Base-by-base conservation (phyloP, 345 rosid genomes). In the Excoecaria agallocha region DNA sequence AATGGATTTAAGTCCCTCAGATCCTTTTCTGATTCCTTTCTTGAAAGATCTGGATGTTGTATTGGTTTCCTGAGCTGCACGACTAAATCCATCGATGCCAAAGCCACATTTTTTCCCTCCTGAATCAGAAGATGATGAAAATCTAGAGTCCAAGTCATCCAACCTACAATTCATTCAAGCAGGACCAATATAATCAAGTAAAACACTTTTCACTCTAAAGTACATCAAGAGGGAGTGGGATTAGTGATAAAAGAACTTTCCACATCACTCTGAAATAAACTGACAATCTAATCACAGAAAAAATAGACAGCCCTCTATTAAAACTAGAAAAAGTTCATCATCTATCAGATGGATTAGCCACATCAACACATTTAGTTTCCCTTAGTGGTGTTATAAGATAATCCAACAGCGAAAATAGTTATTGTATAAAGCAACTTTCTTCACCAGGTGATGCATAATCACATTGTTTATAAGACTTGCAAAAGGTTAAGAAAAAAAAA, bases 111-210 rank as follows among this genome's bases (percentile, higher is more conserved):
- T n/a, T n/a, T n/a, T n/a, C n/a, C n/a, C n/a, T n/a, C n/a, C n/a
- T n/a, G n/a, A n/a, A n/a, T n/a, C n/a, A n/a, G n/a, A n/a, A n/a
- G n/a, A n/a, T n/a, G 94, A 85, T 3, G 98, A 86, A 59, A 85
- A 76, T 78, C 93, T 86, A 39, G 98, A 91, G 77, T 93, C 98
- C 96, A 93, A 84, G 82, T 92, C 94, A 45, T 95, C 98, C 89
- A 95, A 86, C 91, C 99, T 92, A 82, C 37, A 75, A 79, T 77
- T 70, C 65, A 66, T 8, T 37, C 11, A 66, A 80, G 66, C 0
- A 74, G n/a, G 3, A 71, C 41, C 41, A 71, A 69, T 45, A 73
- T 45, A 5, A 73, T 8, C 15, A 70, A 39, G 46, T 70, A 38
- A 71, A 19, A 66, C 16, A 64, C 30, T 69, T 60, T 17, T 54